phyloP scores from a whole-genome alignment of 768 basidiomycete genomes.

The Boletus bicolor region DNA sequence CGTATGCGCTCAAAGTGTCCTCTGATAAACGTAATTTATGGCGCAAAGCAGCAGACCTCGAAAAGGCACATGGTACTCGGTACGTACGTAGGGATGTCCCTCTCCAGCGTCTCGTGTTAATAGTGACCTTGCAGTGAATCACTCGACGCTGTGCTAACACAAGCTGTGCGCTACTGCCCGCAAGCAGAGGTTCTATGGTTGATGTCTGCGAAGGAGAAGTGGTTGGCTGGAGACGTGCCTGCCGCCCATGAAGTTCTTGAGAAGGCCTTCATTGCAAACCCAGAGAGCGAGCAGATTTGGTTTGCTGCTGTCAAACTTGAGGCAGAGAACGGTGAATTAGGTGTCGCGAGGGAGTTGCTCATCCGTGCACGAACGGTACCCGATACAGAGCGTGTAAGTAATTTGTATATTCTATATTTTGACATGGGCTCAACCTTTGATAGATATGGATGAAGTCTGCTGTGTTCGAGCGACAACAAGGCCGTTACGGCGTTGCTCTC shows the following conservation, averaged over 20 bases:
- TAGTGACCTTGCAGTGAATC: conserved; percentile 52
- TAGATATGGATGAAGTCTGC: conserved; percentile 99
- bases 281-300: conserved; percentile 97
- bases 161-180: conserved; percentile 88
- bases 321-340: conserved; percentile 90
- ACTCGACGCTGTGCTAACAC: conserved; percentile 74
- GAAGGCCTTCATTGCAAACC: conserved; percentile 89
- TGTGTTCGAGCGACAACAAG: conserved; percentile 90
- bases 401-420: no score
- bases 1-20: conserved; percentile 88
- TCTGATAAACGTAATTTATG: conserved; percentile 85
- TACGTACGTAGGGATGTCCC: conserved; percentile 30
- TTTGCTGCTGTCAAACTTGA: conserved; percentile 96
- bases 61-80: conserved; percentile 86
- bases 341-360: conserved; percentile 81
- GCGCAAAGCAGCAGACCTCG: conserved; percentile 89
- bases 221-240: conserved; percentile 84
- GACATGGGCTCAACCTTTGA: not conserved
- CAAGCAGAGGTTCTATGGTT: conserved; percentile 97
- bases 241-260: conserved; percentile 87
- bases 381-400: conserved; percentile 81
- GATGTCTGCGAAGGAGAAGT: conserved; percentile 98
- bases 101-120: not conserved
- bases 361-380: conserved; percentile 87
- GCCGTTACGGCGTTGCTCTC: conserved; percentile 68